phyloP scores from a whole-genome alignment of 2,329 filamentous ascomycete species.

The Alternaria gansuensis region DNA sequence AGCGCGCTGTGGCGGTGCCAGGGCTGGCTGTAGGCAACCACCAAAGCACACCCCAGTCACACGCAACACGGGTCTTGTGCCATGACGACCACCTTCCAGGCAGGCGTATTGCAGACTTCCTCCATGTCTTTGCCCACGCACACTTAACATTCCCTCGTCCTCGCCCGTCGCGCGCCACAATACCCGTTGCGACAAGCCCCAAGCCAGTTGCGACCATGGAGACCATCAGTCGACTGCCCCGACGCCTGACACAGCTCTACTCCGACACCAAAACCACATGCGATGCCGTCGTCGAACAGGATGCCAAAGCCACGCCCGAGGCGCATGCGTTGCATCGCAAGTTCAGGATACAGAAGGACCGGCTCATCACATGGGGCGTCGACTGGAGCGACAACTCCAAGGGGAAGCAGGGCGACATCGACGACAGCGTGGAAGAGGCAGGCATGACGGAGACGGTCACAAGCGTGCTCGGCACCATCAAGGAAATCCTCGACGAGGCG shows the following conservation, averaged over 20 bases:
- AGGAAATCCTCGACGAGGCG: conserved; percentile 79
- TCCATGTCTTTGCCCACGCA: conserved; percentile 29
- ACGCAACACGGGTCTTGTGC: conserved; percentile 30
- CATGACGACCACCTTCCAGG: conserved; percentile 45
- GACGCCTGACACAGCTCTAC: conserved; percentile 68
- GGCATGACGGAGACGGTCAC: conserved; percentile 79
- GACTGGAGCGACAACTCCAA: conserved; percentile 77
- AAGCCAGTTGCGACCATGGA: conserved; percentile 40
- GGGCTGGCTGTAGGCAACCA: conserved; percentile 38
- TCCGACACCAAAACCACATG: conserved; percentile 82
- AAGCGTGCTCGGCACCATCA: conserved; percentile 81
- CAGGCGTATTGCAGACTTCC: conserved; percentile 36
- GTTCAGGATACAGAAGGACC: conserved; percentile 80
- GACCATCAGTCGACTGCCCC: conserved; percentile 49
- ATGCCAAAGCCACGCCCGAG: conserved; percentile 70
- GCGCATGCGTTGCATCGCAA: conserved; percentile 77
- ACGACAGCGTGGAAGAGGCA: conserved; percentile 71
- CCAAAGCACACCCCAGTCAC: conserved; percentile 39
- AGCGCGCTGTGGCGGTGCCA: conserved; percentile 24
- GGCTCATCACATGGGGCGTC: conserved; percentile 79
- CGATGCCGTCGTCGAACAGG: conserved; percentile 71
- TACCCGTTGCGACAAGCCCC: conserved; percentile 12
- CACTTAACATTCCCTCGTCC: conserved; percentile 18
- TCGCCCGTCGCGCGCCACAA: conserved; percentile 14
- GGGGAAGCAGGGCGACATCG: conserved; percentile 71